Conservation (phyloP, 768 basidiomycete species). For the Asterophora lycoperdoides region DNA sequence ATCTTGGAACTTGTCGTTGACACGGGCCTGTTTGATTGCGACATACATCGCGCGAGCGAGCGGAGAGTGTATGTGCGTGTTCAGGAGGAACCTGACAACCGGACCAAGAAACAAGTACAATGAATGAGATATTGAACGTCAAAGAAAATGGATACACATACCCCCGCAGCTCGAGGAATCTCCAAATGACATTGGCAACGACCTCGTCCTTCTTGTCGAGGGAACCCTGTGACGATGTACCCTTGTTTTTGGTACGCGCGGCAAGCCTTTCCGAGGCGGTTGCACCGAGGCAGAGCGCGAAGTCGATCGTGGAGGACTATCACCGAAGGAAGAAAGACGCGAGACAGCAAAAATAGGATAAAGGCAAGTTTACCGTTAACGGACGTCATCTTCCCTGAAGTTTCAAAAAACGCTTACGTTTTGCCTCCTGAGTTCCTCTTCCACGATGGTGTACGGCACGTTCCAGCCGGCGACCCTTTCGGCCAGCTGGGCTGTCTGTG, state of each 20-base stretch:
- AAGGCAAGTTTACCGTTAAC: constrained; percentile 21
- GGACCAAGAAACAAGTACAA: background rate
- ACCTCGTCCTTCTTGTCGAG: constrained; percentile 98
- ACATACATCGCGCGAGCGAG: constrained; percentile 89
- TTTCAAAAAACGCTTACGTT: constrained; percentile 58
- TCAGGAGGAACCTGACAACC: constrained; percentile 71
- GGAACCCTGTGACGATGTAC: constrained; percentile 35
- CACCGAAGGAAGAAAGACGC: constrained; percentile 10
- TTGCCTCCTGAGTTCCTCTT: constrained; percentile 93
- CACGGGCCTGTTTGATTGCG: constrained; percentile 68
- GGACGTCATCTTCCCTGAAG: constrained; percentile 21
- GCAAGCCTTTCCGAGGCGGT: constrained; percentile 80
- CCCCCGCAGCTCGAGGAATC: constrained; percentile 95
- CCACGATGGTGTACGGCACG: constrained; percentile 77
- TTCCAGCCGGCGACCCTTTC: constrained; percentile 90
- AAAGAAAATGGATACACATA: constrained; percentile 38
- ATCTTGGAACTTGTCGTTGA: constrained; percentile 99
- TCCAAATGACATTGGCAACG: constrained; percentile 97
- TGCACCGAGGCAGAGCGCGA: constrained; percentile 90
- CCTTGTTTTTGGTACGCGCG: constrained; percentile 70
- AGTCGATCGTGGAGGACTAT: constrained; percentile 96
- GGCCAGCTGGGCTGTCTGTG: constrained; percentile 79
- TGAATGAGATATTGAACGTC: constrained; percentile 11
- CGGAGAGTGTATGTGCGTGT: constrained; percentile 84
- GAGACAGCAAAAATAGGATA: constrained; percentile 1